A percentile compares a stretch with the other conserved stretches of the same genome.
These are phyloP conservation scores for Gloeostereum incarnatum DNA, from an alignment of 768 basidiomycete species.

Conservation along the genomic window DNA sequence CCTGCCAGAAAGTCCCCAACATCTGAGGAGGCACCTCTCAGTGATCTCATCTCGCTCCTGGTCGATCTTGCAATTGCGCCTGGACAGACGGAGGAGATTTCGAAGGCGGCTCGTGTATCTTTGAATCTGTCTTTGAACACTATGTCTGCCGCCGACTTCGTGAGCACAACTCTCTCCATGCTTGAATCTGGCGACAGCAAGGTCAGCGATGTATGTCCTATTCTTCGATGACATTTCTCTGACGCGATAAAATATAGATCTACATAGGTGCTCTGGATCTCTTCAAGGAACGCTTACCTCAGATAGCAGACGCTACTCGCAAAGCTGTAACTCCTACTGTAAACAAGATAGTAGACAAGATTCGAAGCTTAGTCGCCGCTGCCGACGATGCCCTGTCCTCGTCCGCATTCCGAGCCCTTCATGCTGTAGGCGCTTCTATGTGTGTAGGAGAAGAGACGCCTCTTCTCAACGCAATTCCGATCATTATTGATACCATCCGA, in stretches of 20 bases:
- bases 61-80: constrained; percentile 32
- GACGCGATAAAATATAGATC: constrained; percentile 28
- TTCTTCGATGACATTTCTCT: not conserved
- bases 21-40: constrained; percentile 18
- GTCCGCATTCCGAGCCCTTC: constrained; percentile 52
- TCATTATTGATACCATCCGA: constrained; percentile 40
- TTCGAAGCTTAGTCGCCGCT: constrained; percentile 37
- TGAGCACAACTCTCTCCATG: constrained; percentile 45
- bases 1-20: not conserved
- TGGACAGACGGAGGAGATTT: constrained; percentile 33
- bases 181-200: constrained; percentile 39
- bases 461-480: constrained; percentile 50
- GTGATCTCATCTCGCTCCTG: constrained; percentile 37
- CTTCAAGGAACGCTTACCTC: constrained; percentile 54
- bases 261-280: constrained; percentile 63
- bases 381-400: constrained; percentile 27
- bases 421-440: constrained; percentile 47
- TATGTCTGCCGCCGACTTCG: constrained; percentile 67
- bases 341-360: constrained; percentile 38
- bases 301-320: constrained; percentile 49
- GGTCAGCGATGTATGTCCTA: constrained; percentile 40
- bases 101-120: constrained; percentile 35
- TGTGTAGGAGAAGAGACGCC: constrained; percentile 57
- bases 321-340: constrained; percentile 38
- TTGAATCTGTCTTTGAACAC: constrained; percentile 47